phyloP scores from a whole-genome alignment of 257 asterid genomes.

The Solanum bukasovii region DNA sequence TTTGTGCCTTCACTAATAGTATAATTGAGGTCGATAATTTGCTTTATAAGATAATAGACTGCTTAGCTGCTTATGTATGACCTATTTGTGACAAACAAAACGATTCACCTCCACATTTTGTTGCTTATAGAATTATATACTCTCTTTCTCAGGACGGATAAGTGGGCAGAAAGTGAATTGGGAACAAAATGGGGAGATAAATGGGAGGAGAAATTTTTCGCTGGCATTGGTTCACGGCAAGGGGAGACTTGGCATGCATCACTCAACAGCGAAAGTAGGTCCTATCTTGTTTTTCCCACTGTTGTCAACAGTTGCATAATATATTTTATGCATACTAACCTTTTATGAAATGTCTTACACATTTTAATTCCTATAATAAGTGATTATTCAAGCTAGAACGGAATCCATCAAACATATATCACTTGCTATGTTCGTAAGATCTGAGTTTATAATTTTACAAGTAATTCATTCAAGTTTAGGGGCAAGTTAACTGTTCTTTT shows the following conservation, averaged over 20 bases:
- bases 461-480: not conserved
- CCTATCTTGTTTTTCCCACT: not conserved
- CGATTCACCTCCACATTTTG: not conserved
- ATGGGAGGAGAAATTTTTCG: conserved; percentile 93
- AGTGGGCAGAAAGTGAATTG: conserved; percentile 96
- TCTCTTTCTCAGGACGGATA: conserved; percentile 75
- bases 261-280: conserved; percentile 60
- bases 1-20: too few species aligned
- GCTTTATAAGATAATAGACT: too few species aligned
- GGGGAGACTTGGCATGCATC: conserved; percentile 99
- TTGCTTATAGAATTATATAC: not conserved
- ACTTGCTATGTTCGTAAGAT: not conserved
- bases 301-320: not conserved
- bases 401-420: not conserved
- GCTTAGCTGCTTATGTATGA: not conserved
- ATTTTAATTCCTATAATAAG: not conserved
- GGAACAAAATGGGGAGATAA: conserved; percentile 99
- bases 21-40: too few species aligned
- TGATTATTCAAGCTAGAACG: not conserved
- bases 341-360: not conserved
- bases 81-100: not conserved
- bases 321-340: not conserved
- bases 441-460: not conserved
- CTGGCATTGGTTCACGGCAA: conserved; percentile 91
- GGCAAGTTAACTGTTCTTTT: not conserved